Base-by-base conservation (phyloP, 371 early-diverging fungal genomes). In the Parasitella parasitica region DNA sequence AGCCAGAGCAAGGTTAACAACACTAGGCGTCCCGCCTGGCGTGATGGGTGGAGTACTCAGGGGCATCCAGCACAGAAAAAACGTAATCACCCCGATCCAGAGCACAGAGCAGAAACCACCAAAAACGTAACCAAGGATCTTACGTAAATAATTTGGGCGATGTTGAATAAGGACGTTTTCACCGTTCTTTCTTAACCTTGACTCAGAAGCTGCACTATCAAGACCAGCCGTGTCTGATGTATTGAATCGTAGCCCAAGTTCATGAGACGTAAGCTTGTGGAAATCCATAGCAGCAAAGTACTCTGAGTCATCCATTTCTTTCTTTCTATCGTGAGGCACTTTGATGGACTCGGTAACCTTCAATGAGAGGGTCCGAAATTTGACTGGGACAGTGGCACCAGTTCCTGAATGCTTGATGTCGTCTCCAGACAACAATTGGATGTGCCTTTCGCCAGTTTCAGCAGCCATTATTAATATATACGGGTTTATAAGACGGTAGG, bases 101-200 rank as follows among this genome's bases (percentile, higher is more conserved):
- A 76, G 54, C 13, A 71, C 28, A 46, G 59, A 49, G 53, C 70
- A 70, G 34, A 76, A 76, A 3, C 76, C 76, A 53, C 76, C 76
- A 61, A 76, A 70, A 28, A 68, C 59, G 32, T 72, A 76, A 3
- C 48, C 51, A 51, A 71, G 59, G 13, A 81, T 34, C 61, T 85
- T 86, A 28, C 64, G 48, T 9, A 69, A 5, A 49, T 71, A 72
- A 55, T 80, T 78, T 52, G 69, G 74, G 12, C 69, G 72, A 32
- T 77, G 80, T 7, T 70, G 71, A 16, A 70, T 67, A 26, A 83
- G 65, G 0, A 59, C 41, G 51, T 86, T 84, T 7, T 72, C 73
- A 3, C 84, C 84, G 56, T 81, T 50, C n/a, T 30, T 4, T 13
- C 28, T 50, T 13, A 50, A 66, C 15, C 50, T 24, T 15, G 15